A percentile compares a stretch with the other conserved stretches of the same genome.
Evolutionary conservation across 306 rosid species (phyloP).

Genomic region (Glycine tomentella): DNA sequence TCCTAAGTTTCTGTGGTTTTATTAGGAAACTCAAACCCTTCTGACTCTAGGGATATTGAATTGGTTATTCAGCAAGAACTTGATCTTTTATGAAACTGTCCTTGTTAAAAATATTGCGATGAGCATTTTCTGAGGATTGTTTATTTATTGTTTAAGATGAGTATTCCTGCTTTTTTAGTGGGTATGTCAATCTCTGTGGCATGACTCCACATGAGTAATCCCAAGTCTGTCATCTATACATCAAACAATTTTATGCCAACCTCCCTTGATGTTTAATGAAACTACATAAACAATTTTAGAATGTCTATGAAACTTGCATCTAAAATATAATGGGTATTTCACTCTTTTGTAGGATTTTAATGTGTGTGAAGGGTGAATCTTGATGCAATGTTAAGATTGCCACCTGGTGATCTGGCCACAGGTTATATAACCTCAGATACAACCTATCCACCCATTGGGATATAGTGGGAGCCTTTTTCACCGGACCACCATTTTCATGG

Average conservation of each 20-base stretch:
- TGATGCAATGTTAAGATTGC: background rate
- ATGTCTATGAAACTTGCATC: background rate
- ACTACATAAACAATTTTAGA: background rate
- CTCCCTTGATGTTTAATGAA: background rate
- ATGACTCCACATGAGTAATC: background rate
- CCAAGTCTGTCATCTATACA: background rate
- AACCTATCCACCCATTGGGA: background rate
- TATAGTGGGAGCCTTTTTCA: background rate
- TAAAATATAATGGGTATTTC: background rate
- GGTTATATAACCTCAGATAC: background rate
- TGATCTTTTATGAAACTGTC: background rate
- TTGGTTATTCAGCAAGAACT: conserved; percentile 3
- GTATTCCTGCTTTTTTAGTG: background rate
- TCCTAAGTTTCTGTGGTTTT: conserved; percentile 23
- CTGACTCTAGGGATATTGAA: background rate
- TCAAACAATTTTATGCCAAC: background rate
- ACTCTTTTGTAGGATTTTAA: background rate
- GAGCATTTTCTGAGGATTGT: conserved; percentile 4
- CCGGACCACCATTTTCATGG: background rate
- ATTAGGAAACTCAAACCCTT: conserved; percentile 21
- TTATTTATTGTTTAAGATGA: conserved; percentile 25
- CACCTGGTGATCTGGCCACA: background rate
- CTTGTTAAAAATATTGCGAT: conserved; percentile 7
- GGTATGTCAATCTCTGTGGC: background rate
- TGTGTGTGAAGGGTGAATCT: background rate